Evolutionary conservation across 2,329 filamentous ascomycete species (phyloP), one percentile per base, ranked within the genome.

Genomic region (Berkeleyomyces rouxiae): DNA sequence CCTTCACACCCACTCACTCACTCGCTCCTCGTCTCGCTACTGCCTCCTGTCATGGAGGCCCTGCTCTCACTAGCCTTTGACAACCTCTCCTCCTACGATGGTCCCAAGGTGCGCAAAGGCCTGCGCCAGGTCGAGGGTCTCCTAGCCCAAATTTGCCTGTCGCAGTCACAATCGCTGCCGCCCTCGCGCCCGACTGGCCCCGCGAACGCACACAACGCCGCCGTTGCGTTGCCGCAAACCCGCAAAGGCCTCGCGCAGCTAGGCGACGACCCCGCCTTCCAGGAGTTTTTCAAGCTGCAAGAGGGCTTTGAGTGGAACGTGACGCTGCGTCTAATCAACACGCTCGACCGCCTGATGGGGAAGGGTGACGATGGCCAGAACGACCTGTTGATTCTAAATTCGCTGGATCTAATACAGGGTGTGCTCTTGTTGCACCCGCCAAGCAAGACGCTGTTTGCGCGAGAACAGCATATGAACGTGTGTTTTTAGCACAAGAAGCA

Each of bases 271-370:
- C 89, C 88, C 23, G 92, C 91, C 23, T 97, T 96, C 71, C 80
- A 89, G 67, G 90, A 96, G 74, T 97, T 97, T 77, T 96, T 96
- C 78, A 90, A 95, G 72, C 73, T 97, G 67, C 93, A 99, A 73
- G 91, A 97, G 71, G 89, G 91, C 2, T 99, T 99, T 71, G 90
- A 97, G 76, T 97, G 90, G 88, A 99, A 99, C 75, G 89, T 97
- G 62, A 86, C 90, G 11, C 84, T 90, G 74, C 85, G 90, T 65
- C 79, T 97, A 65, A 85, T 96, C 66, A 84, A 85, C 61, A 95
- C 89, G 63, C 82, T 97, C 51, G 90, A 96, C 72, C 82, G 89
- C 64, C 80, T 96, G 58, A 80, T 96, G 70, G 90, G 89, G 53
- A 90, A 90, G 76, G 84, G 85, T 61, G 85, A 83, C 71, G 85